A percentile compares a stretch with the other conserved stretches of the same genome.
These are phyloP conservation scores for Fusarium sp. DNA, from an alignment of 2,329 filamentous ascomycete species.

Conservation along the genomic window DNA sequence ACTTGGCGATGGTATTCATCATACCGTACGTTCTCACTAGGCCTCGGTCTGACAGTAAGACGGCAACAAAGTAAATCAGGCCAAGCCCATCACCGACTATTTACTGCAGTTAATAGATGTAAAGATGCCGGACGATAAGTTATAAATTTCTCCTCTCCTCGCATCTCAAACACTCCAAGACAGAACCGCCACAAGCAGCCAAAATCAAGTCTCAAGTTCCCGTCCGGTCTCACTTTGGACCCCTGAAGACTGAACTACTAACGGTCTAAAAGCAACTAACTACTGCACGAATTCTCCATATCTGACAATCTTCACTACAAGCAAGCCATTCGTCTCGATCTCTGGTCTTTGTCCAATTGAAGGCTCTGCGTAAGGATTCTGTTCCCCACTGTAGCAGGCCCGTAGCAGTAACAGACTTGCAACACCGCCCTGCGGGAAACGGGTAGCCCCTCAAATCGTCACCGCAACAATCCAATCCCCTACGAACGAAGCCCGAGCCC, in stretches of 20 bases:
- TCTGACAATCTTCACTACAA: constrained; percentile 1
- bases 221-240: constrained; percentile 19
- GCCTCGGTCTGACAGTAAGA: not conserved
- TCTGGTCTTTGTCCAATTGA: not conserved
- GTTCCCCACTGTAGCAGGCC: constrained; percentile 25
- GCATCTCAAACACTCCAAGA: constrained; percentile 16
- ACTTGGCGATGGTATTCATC: not conserved
- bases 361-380: not conserved
- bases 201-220: constrained; percentile 32
- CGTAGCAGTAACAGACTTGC: constrained; percentile 12
- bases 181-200: constrained; percentile 22
- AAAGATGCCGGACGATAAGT: not conserved
- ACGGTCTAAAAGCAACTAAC: not conserved
- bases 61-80: not conserved
- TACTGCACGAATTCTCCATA: constrained; percentile 23
- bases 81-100: not conserved
- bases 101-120: not conserved
- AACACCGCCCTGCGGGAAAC: constrained; percentile 43
- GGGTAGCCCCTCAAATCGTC: constrained; percentile 51
- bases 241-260: constrained; percentile 25
- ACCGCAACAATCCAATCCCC: constrained; percentile 41
- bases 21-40: not conserved
- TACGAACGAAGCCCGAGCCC: constrained; percentile 20
- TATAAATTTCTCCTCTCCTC: not conserved
- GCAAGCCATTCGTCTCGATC: not conserved